Conservation (phyloP, 805 yeast species). For the Lipomyces mesembrius region DNA sequence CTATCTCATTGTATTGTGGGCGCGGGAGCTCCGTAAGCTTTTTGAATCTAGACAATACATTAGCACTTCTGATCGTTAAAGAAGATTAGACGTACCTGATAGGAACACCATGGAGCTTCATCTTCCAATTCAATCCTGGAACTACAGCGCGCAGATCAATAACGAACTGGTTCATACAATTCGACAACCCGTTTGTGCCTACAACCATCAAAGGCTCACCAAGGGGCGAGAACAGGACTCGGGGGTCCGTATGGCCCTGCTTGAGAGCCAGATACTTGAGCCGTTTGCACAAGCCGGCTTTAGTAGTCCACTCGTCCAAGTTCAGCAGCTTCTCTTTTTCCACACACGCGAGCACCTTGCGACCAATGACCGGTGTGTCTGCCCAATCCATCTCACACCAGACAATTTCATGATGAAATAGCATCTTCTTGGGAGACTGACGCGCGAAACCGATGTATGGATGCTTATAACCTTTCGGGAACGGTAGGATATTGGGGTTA, state of each 20-base stretch:
- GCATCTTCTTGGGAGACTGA: neutral
- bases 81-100: conserved; percentile 10
- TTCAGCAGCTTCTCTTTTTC: neutral
- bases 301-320: conserved; percentile 18
- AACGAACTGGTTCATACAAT: conserved; percentile 28
- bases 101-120: conserved; percentile 24
- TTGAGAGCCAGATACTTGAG: conserved; percentile 6
- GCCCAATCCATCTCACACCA: conserved; percentile 30
- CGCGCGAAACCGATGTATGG: conserved; percentile 26
- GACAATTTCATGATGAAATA: conserved; percentile 25
- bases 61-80: neutral
- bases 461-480: conserved; percentile 19
- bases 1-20: conserved; percentile 13
- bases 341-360: conserved; percentile 17
- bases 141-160: conserved; percentile 30
- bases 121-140: conserved; percentile 19
- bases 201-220: conserved; percentile 35
- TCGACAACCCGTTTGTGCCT: conserved; percentile 30
- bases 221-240: conserved; percentile 26
- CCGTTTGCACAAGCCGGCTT: conserved; percentile 8
- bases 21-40: conserved; percentile 28
- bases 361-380: conserved; percentile 15
- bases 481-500: conserved; percentile 30
- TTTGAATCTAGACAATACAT: neutral
- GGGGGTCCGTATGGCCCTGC: conserved; percentile 33